phyloP scores from a whole-genome alignment of 31 red algal genomes.

The Endocladia muricata region DNA sequence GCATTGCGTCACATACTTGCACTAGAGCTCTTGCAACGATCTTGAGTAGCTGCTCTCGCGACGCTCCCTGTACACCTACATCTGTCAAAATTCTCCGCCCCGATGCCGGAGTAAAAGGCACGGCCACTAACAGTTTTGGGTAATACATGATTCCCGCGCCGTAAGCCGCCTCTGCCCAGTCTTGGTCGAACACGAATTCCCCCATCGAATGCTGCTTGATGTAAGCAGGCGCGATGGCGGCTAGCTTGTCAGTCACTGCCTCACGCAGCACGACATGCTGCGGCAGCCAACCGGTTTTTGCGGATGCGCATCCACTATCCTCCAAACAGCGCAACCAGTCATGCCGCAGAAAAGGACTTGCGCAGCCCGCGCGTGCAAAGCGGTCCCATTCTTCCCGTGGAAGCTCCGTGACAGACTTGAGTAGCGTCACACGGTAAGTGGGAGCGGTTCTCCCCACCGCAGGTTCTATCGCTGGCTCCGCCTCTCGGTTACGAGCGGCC shows the following conservation, averaged over 20 bases:
- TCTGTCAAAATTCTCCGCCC: slow-evolving; percentile 73
- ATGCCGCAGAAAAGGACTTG: slow-evolving; percentile 68
- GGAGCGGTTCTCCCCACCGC: not conserved
- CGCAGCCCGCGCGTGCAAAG: slow-evolving; percentile 22
- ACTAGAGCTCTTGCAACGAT: slow-evolving; percentile 37
- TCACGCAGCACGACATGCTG: slow-evolving; percentile 53
- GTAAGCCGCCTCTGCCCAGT: slow-evolving; percentile 76
- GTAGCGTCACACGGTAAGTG: slow-evolving; percentile 8
- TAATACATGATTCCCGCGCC: slow-evolving; percentile 73
- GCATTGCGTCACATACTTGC: slow-evolving; percentile 26
- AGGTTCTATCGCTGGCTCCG: not conserved
- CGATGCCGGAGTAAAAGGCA: slow-evolving; percentile 85
- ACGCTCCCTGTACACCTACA: not conserved
- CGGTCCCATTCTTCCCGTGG: slow-evolving; percentile 31
- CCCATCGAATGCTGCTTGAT: slow-evolving; percentile 79
- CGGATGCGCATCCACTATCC: slow-evolving; percentile 50
- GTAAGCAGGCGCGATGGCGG: slow-evolving; percentile 65
- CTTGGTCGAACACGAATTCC: slow-evolving; percentile 92
- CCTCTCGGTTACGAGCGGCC: too few species aligned
- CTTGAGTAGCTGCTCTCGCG: slow-evolving; percentile 13
- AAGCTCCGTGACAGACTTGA: slow-evolving; percentile 38
- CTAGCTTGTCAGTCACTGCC: slow-evolving; percentile 7
- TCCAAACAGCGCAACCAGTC: slow-evolving; percentile 79
- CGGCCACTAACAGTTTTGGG: slow-evolving; percentile 77
- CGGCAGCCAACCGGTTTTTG: slow-evolving; percentile 64